Conservation (phyloP, 2,329 filamentous ascomycete genomes). For the Simplicillium aogashimaense region DNA sequence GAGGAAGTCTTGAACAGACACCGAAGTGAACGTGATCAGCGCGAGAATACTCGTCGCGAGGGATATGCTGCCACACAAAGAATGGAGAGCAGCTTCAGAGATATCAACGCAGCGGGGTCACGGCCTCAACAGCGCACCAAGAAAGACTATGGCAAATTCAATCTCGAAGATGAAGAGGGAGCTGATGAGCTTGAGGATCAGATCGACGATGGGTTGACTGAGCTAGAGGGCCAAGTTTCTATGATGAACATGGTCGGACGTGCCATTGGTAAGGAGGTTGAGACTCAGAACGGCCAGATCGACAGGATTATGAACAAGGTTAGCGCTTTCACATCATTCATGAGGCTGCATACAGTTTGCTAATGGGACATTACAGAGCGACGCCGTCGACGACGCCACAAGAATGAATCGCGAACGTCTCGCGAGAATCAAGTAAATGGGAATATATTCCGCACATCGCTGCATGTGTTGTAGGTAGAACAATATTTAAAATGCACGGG, state of each 20-base stretch:
- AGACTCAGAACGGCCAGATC: constrained; percentile 65
- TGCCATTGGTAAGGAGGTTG: constrained; percentile 66
- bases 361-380: constrained; percentile 48
- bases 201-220: constrained; percentile 50
- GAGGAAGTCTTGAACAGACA: constrained; percentile 60
- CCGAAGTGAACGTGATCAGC: constrained; percentile 53
- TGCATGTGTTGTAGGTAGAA: not conserved
- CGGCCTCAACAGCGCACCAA: constrained; percentile 22
- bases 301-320: constrained; percentile 72
- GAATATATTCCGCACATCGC: not conserved
- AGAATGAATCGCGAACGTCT: constrained; percentile 66
- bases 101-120: constrained; percentile 20
- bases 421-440: constrained; percentile 43
- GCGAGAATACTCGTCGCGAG: constrained; percentile 49
- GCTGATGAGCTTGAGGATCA: constrained; percentile 33
- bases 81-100: constrained; percentile 40
- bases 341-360: constrained; percentile 5
- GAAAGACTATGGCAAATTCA: constrained; percentile 52
- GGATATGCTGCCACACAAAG: constrained; percentile 41
- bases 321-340: constrained; percentile 15
- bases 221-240: constrained; percentile 60
- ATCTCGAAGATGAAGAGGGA: constrained; percentile 62
- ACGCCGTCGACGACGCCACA: constrained; percentile 73
- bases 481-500: too few species aligned
- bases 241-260: constrained; percentile 64